Percentiles rank a stretch among this genome's conserved stretches.
These are phyloP conservation scores for Xylaria polymorpha DNA, from an alignment of 2,329 filamentous ascomycete genomes.

Conservation along the genomic window DNA sequence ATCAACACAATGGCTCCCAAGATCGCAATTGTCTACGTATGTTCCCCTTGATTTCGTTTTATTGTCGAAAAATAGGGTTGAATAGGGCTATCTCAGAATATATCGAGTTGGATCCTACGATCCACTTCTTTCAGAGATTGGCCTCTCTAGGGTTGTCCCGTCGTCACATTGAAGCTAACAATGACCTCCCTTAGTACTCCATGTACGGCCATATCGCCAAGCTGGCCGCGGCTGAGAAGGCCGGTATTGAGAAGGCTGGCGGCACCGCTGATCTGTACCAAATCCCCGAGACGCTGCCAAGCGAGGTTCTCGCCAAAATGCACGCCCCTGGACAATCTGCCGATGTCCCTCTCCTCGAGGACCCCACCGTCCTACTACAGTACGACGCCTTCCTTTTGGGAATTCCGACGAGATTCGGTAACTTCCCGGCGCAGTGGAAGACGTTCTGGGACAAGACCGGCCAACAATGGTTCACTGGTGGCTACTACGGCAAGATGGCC, in stretches of 20 bases:
- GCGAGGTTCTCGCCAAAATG: conserved; percentile 91
- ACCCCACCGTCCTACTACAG: conserved; percentile 69
- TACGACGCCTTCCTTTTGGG: conserved; percentile 95
- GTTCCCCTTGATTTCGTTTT: conserved; percentile 24
- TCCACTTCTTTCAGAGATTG: background rate
- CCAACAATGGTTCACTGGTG: conserved; percentile 81
- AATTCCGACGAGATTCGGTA: conserved; percentile 95
- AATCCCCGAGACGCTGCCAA: conserved; percentile 85
- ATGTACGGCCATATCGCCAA: conserved; percentile 91
- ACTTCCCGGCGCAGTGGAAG: conserved; percentile 83
- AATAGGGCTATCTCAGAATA: background rate
- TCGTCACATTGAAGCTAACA: conserved; percentile 35
- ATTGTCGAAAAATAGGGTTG: background rate
- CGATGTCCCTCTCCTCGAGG: conserved; percentile 71
- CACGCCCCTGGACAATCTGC: conserved; percentile 81
- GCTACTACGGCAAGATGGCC: conserved; percentile 87
- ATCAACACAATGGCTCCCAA: conserved; percentile 47
- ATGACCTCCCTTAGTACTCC: conserved; percentile 74
- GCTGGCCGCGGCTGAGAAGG: conserved; percentile 90
- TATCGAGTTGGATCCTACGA: background rate
- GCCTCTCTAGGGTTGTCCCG: background rate
- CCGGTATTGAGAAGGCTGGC: conserved; percentile 88
- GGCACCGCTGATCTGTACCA: conserved; percentile 86
- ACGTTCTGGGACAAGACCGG: conserved; percentile 92
- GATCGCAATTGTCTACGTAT: conserved; percentile 50